These are phyloP conservation scores for Protea cynaroides DNA, from an alignment of 164 flowering plant species.

Conservation along the genomic window DNA sequence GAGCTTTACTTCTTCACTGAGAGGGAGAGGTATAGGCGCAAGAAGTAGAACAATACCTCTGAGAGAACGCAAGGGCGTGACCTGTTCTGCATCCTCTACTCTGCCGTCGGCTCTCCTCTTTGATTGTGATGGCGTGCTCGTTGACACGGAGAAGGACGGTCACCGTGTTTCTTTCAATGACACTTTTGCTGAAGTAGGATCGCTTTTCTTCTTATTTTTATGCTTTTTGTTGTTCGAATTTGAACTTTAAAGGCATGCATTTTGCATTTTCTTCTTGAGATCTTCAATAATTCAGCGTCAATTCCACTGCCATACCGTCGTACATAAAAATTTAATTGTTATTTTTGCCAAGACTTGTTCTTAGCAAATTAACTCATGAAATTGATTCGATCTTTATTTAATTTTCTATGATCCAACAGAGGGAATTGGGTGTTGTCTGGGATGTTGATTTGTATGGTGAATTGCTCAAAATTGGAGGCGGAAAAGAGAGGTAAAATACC, in stretches of 20 bases:
- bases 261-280: not conserved
- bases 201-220: not conserved
- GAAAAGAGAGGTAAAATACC: conserved; percentile 75
- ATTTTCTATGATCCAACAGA: conserved; percentile 37
- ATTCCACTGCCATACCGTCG: not conserved
- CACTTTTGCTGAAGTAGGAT: conserved; percentile 66
- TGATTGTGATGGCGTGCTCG: conserved; percentile 95
- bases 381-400: not conserved
- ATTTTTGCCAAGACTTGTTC: not conserved
- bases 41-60: not conserved
- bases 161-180: conserved; percentile 91
- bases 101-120: conserved; percentile 85
- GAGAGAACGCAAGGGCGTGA: conserved; percentile 9
- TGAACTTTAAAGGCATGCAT: not conserved
- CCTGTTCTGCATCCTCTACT: conserved; percentile 39
- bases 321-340: not conserved
- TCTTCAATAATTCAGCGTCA: not conserved
- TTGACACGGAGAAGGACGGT: conserved; percentile 95
- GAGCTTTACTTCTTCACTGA: conserved; percentile 8
- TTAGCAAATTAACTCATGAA: not conserved
- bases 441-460: conserved; percentile 94
- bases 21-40: conserved; percentile 2
- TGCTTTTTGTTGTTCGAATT: not conserved
- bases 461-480: conserved; percentile 95
- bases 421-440: conserved; percentile 84